These are phyloP conservation scores for Violaceomyces palustris DNA, from an alignment of 1,284 basidiomycete species.

Conservation along the genomic window DNA sequence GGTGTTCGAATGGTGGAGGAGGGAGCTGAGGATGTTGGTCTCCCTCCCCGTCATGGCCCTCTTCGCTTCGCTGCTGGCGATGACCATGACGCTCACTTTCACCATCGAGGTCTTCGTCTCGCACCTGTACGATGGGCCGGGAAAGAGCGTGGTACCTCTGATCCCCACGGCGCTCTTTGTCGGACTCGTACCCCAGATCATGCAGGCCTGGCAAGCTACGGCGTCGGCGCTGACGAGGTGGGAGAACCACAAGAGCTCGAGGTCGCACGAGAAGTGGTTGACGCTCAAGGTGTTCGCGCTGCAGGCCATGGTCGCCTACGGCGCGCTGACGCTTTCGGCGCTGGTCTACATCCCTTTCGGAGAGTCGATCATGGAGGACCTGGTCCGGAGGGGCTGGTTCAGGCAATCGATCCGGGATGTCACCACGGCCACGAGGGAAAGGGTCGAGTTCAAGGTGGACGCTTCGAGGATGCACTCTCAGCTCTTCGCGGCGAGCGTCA, in stretches of 20 bases:
- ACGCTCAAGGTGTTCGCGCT: conserved; percentile 89
- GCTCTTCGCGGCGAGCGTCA: conserved; percentile 91
- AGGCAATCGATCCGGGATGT: conserved; percentile 27
- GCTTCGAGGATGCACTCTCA: conserved; percentile 73
- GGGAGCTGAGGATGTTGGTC: conserved; percentile 65
- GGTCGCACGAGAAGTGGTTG: conserved; percentile 70
- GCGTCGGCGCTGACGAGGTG: conserved; percentile 72
- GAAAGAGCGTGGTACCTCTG: conserved; percentile 67
- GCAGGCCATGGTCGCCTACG: conserved; percentile 81
- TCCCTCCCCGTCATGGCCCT: conserved; percentile 72
- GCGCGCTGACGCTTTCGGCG: conserved; percentile 45
- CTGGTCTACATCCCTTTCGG: conserved; percentile 53
- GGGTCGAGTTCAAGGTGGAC: conserved; percentile 54
- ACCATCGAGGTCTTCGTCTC: conserved; percentile 50
- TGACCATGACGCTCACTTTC: conserved; percentile 54
- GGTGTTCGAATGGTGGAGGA: conserved; percentile 51
- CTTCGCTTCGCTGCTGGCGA: conserved; percentile 68
- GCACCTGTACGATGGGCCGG: conserved; percentile 68
- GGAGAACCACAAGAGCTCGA: conserved; percentile 68
- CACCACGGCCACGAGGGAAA: conserved; percentile 37
- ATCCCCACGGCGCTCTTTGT: conserved; percentile 80
- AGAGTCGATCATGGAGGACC: conserved; percentile 39
- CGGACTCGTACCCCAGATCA: conserved; percentile 73
- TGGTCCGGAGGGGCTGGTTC: conserved; percentile 44
- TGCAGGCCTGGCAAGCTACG: conserved; percentile 69